Conservation (phyloP, 331 rosid genomes). For the Acacia pycnantha region DNA sequence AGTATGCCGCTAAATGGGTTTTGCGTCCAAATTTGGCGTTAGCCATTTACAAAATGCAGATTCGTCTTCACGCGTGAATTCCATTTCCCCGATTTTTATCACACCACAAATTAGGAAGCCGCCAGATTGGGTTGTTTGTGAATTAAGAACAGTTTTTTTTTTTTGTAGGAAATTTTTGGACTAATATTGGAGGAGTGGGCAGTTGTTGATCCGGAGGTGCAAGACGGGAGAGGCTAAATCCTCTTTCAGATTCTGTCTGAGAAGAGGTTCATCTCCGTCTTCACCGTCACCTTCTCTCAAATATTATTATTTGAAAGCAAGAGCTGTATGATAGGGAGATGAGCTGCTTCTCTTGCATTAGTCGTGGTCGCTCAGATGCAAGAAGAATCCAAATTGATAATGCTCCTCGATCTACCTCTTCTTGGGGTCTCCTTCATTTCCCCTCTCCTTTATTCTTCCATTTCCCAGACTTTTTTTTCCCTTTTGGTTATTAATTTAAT, state of each 20-base stretch:
- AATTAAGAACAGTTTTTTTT: neutral
- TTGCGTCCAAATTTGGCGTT: slow-evolving; percentile 24
- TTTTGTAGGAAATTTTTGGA: neutral
- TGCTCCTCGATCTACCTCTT: slow-evolving; percentile 52
- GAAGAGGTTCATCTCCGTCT: neutral
- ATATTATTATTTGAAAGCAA: neutral
- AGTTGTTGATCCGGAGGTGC: slow-evolving; percentile 4
- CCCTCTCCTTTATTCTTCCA: neutral
- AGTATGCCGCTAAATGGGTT: slow-evolving; percentile 20
- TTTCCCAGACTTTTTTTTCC: neutral
- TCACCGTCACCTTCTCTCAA: neutral
- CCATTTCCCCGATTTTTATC: slow-evolving; percentile 7
- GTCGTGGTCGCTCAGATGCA: slow-evolving; percentile 60
- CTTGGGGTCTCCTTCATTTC: slow-evolving; percentile 40
- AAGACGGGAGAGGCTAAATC: neutral
- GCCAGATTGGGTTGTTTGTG: neutral
- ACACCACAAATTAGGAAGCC: neutral
- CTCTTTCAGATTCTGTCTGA: neutral
- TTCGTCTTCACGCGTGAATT: slow-evolving; percentile 23
- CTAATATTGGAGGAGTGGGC: neutral
- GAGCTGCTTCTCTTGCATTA: slow-evolving; percentile 79
- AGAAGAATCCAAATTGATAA: slow-evolving; percentile 76
- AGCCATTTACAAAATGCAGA: slow-evolving; percentile 1
- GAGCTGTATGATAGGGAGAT: slow-evolving; percentile 32
- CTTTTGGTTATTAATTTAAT: neutral